Evolutionary conservation across 2,329 filamentous ascomycete species (phyloP).

Genomic region (Colletotrichum sp.): DNA sequence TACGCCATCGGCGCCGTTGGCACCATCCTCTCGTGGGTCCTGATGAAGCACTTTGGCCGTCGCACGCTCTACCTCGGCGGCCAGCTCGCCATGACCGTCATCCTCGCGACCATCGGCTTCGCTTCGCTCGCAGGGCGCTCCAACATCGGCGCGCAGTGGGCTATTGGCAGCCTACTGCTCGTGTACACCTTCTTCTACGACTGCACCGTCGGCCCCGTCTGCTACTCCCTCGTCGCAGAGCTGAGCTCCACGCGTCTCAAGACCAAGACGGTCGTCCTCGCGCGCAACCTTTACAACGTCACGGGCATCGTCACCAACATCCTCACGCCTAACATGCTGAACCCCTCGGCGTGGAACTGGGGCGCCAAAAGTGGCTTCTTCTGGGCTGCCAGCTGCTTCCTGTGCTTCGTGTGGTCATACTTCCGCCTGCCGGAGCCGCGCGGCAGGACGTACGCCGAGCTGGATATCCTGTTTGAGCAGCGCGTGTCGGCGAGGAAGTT

Average conservation of each 20-base stretch:
- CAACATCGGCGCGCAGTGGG: conserved; percentile 51
- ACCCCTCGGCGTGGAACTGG: conserved; percentile 51
- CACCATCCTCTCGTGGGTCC: conserved; percentile 50
- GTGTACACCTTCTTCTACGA: conserved; percentile 50
- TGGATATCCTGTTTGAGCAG: conserved; percentile 60
- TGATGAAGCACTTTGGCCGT: conserved; percentile 48
- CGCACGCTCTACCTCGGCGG: conserved; percentile 50
- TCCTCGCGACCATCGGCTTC: conserved; percentile 49
- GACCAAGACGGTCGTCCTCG: conserved; percentile 51
- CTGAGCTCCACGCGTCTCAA: conserved; percentile 49
- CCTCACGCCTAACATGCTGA: conserved; percentile 52
- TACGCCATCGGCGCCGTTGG: conserved; percentile 50
- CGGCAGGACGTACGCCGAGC: conserved; percentile 58
- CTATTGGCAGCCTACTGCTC: conserved; percentile 51
- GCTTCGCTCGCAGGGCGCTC: conserved; percentile 47
- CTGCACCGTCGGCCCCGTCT: conserved; percentile 50
- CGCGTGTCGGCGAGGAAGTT: conserved; percentile 47
- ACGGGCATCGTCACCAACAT: conserved; percentile 51
- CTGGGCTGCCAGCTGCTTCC: conserved; percentile 48
- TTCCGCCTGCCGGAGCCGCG: conserved; percentile 61
- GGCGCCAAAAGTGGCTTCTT: conserved; percentile 53
- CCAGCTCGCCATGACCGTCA: conserved; percentile 39
- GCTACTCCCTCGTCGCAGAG: conserved; percentile 50
- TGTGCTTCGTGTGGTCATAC: conserved; percentile 54
- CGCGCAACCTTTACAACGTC: conserved; percentile 53